phyloP scores from a whole-genome alignment of 768 basidiomycete genomes.

The Mycena filopes region DNA sequence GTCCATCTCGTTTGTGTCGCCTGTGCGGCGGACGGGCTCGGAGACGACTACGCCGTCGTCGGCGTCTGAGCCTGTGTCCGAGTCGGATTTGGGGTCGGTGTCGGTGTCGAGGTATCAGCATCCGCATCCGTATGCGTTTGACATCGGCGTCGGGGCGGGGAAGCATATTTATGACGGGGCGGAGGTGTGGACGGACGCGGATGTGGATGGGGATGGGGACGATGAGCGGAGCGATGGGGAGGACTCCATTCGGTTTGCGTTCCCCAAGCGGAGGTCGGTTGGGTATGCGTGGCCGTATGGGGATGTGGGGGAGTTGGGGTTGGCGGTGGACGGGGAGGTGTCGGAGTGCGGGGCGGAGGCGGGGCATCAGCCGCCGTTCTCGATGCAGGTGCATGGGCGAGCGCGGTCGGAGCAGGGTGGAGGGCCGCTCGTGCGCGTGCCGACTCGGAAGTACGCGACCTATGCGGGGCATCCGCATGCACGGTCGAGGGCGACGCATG shows the following conservation, averaged over 20 bases:
- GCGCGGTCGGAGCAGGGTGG: background rate
- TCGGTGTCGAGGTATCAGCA: background rate
- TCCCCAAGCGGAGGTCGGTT: too few species aligned
- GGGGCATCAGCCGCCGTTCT: background rate
- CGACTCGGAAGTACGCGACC: background rate
- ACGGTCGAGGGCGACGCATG: conserved; percentile 13
- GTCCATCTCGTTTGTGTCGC: too few species aligned
- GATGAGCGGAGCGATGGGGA: conserved; percentile 8
- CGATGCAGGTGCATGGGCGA: too few species aligned
- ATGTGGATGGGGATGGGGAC: conserved; percentile 7
- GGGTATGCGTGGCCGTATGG: too few species aligned
- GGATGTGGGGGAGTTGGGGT: too few species aligned
- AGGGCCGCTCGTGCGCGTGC: background rate
- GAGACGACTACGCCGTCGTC: too few species aligned
- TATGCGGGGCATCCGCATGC: background rate
- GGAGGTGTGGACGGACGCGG: background rate
- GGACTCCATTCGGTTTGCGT: background rate
- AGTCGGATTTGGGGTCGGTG: background rate
- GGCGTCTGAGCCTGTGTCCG: too few species aligned
- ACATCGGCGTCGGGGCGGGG: too few species aligned
- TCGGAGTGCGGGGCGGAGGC: background rate
- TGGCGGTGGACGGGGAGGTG: background rate
- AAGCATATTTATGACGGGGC: background rate
- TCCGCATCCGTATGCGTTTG: background rate
- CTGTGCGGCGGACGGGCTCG: too few species aligned